Base-by-base conservation (phyloP, 371 early-diverging fungal genomes). In the Smittium culicis region DNA sequence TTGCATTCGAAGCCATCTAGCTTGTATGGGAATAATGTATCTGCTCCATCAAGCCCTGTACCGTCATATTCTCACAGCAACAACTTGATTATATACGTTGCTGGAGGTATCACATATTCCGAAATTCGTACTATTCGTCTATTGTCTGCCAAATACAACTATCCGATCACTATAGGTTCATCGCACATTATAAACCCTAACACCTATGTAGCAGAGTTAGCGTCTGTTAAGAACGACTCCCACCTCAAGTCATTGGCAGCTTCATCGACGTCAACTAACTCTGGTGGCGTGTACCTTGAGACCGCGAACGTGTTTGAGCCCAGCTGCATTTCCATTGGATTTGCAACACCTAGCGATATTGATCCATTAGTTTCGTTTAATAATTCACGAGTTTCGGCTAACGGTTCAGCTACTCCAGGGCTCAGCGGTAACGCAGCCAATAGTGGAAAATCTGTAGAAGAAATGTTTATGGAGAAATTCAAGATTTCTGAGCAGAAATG, bases 51-150 rank as follows among this genome's bases (percentile, higher is more conserved):
- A 5, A 61, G 35, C 1, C 1, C 67, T 62, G 20, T 70, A 70
- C 73, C 73, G 65, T 35, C 54, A 60, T 64, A 66, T 34, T 34
- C 69, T 68, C 67, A 74, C 70, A 64, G 72, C 70, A n/a, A n/a
- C 27, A 71, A 72, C 17, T 63, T 88, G n/a, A 80, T 89, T 56
- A 78, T 96, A 8, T 98, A 94, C 71, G 80, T 93, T 57, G 86
- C 91, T 17, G 97, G 98, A 30, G 98, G 97, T 20, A 77, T 92
- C 62, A 93, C 98, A 3, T 88, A 88, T 57, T 88, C 93, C 20
- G 98, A 97, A 73, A 85, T 94, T 63, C 83, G 96, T 33, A 74
- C 88, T 1, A 82, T 85, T 20, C 91, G 95, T 73, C 96, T 94
- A 67, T 72, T 96, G 8, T 75, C 85, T 29, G 79, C 83, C 33